These are phyloP conservation scores for Coccomyxa sp. DNA, from an alignment of 139 green algal genomes.

Conservation along the genomic window DNA sequence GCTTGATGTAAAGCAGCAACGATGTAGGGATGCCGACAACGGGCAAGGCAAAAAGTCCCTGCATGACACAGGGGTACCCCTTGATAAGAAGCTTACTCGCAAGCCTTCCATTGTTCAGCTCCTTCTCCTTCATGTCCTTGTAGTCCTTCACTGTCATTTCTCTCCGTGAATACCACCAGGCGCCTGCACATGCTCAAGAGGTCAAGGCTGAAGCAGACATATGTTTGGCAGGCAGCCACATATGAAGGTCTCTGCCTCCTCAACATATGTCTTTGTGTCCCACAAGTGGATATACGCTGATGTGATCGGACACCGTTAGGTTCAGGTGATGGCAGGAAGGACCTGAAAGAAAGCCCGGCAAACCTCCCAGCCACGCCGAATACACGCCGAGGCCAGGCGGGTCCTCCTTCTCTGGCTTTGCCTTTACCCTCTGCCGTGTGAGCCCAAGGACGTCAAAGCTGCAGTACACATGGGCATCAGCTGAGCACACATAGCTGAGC, in stretches of 20 bases:
- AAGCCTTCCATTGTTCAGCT: constrained; percentile 18
- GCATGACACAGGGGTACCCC: too few relatives aligned
- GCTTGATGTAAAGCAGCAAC: too few relatives aligned
- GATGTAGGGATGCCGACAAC: too few relatives aligned
- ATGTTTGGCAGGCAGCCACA: constrained; percentile 7
- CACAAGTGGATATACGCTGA: too few relatives aligned
- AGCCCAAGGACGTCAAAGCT: constrained; percentile 15
- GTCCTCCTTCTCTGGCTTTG: not conserved
- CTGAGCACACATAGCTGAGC: too few relatives aligned
- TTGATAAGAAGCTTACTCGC: not conserved
- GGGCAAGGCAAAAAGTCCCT: too few relatives aligned
- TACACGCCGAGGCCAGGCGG: constrained; percentile 9
- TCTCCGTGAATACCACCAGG: constrained; percentile 4
- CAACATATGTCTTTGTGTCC: not conserved
- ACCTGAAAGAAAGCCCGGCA: constrained; percentile 11
- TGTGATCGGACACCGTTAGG: not conserved
- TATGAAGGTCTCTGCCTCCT: not conserved
- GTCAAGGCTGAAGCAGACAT: not conserved
- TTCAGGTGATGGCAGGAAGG: not conserved
- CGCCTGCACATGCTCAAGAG: not conserved
- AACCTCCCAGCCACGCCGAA: constrained; percentile 12
- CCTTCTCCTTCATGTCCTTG: constrained; percentile 9
- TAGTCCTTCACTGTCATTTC: constrained; percentile 9
- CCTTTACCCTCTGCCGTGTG: not conserved
- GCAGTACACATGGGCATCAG: too few relatives aligned